These are phyloP conservation scores for Colletotrichum tabaci DNA, from an alignment of 2,329 filamentous ascomycete species.

Conservation along the genomic window DNA sequence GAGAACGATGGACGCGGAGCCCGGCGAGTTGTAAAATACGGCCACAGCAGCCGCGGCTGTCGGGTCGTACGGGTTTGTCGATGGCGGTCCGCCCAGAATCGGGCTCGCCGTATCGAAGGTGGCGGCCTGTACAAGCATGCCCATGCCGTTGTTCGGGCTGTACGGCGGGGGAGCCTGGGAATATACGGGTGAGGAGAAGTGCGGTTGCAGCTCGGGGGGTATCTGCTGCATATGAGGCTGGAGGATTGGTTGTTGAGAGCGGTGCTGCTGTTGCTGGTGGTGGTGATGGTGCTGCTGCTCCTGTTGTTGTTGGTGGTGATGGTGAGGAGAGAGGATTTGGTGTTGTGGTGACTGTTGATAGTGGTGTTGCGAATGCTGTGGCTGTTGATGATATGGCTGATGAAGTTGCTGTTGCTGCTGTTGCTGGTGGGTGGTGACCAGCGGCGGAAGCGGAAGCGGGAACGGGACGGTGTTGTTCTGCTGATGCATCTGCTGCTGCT, in stretches of 20 bases:
- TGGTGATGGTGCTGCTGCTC: background rate
- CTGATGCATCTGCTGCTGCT: constrained; percentile 33
- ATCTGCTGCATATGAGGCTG: constrained; percentile 43
- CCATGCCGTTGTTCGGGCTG: constrained; percentile 53
- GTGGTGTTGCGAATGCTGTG: constrained; percentile 5
- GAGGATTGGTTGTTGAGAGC: constrained; percentile 15
- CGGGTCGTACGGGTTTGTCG: constrained; percentile 46
- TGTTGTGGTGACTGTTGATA: background rate
- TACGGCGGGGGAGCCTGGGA: constrained; percentile 43
- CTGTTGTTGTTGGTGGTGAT: background rate
- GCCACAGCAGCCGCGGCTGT: constrained; percentile 19
- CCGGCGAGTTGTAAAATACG: constrained; percentile 40
- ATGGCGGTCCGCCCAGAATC: constrained; percentile 4
- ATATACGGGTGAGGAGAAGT: constrained; percentile 40
- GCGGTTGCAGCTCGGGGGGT: constrained; percentile 36
- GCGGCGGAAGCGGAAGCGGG: constrained; percentile 23
- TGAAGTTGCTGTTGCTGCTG: constrained; percentile 23
- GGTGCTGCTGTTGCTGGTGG: constrained; percentile 34
- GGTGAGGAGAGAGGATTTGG: too few species aligned
- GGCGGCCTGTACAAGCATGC: constrained; percentile 57
- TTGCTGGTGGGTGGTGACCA: constrained; percentile 23
- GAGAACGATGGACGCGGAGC: constrained; percentile 46
- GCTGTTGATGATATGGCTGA: constrained; percentile 25
- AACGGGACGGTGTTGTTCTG: constrained; percentile 27
- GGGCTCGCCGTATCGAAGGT: constrained; percentile 54